A percentile compares a stretch with the other conserved stretches of the same genome.
These are phyloP conservation scores for Chloris gayana DNA, from an alignment of 176 grass and related monocot species.

Conservation along the genomic window DNA sequence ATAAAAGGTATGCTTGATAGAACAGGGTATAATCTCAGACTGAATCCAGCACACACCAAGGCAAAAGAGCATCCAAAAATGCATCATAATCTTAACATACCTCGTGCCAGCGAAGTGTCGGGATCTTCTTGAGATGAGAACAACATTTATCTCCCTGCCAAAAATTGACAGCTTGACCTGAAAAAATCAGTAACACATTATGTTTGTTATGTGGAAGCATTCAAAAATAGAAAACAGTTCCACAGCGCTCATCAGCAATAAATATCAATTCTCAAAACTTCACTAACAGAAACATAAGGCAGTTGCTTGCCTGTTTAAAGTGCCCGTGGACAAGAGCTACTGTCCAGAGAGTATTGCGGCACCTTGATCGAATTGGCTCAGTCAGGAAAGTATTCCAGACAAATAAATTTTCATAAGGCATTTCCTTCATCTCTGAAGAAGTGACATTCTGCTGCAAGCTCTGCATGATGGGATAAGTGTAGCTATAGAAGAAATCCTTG, in stretches of 20 bases:
- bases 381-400: conserved; percentile 95
- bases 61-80: conserved; percentile 27
- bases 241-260: neutral
- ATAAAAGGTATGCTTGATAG: neutral
- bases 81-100: conserved; percentile 45
- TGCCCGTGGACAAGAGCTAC: conserved; percentile 93
- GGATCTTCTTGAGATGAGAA: conserved; percentile 87
- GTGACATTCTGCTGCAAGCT: conserved; percentile 78
- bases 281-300: conserved; percentile 19
- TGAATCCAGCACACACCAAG: neutral
- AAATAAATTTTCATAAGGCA: conserved; percentile 91
- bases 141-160: conserved; percentile 79
- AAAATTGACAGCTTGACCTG: conserved; percentile 88
- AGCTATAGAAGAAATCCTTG: conserved; percentile 98
- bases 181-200: conserved; percentile 30
- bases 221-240: conserved; percentile 5
- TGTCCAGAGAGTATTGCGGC: conserved; percentile 85
- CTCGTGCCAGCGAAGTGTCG: conserved; percentile 96
- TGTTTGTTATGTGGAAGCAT: conserved; percentile 11
- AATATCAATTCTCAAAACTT: conserved; percentile 5
- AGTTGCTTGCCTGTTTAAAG: conserved; percentile 79
- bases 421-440: conserved; percentile 60
- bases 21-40: conserved; percentile 18
- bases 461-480: conserved; percentile 98
- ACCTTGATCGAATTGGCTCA: conserved; percentile 80